Conservation (phyloP, 2,329 filamentous ascomycete genomes). For the Capronia coronata region DNA sequence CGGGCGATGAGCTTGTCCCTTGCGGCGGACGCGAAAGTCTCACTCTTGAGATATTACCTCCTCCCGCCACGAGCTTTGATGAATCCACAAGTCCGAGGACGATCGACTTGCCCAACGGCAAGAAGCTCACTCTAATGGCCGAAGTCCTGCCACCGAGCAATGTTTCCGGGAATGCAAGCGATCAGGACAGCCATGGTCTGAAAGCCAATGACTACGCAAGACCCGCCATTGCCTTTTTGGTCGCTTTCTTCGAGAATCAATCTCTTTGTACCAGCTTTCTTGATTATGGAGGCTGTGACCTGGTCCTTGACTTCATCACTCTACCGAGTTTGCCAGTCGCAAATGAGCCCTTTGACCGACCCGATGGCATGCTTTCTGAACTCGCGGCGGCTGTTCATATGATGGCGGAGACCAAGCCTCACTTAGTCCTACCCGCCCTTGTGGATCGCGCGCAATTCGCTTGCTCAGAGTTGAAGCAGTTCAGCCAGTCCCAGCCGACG, state of each 20-base stretch:
- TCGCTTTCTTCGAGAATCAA: slow-evolving; percentile 68
- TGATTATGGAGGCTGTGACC: slow-evolving; percentile 64
- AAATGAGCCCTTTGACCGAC: slow-evolving; percentile 31
- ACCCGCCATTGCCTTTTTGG: slow-evolving; percentile 69
- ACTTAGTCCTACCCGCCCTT: slow-evolving; percentile 74
- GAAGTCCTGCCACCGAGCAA: slow-evolving; percentile 15
- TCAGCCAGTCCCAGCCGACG: slow-evolving; percentile 47
- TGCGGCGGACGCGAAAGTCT: slow-evolving; percentile 45
- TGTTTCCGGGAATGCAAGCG: slow-evolving; percentile 26
- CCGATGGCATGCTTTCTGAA: slow-evolving; percentile 55
- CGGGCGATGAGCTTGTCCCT: slow-evolving; percentile 53
- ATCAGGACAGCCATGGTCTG: slow-evolving; percentile 46
- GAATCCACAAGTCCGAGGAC: slow-evolving; percentile 14
- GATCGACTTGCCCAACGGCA: slow-evolving; percentile 34
- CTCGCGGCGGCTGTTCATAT: slow-evolving; percentile 68
- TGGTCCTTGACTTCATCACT: slow-evolving; percentile 75
- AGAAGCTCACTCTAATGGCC: slow-evolving; percentile 29
- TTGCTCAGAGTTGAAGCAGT: slow-evolving; percentile 60
- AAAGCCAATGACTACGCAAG: slow-evolving; percentile 64
- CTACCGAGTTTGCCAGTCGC: slow-evolving; percentile 64
- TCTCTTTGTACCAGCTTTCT: slow-evolving; percentile 68
- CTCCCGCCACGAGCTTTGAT: slow-evolving; percentile 4
- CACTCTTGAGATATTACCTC: slow-evolving; percentile 22
- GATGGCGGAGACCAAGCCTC: slow-evolving; percentile 72
- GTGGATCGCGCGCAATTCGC: slow-evolving; percentile 66